Evolutionary conservation across 2,329 filamentous ascomycete genomes (phyloP), one percentile per base, ranked within the genome.

Genomic region (Penicillium oxalicum): DNA sequence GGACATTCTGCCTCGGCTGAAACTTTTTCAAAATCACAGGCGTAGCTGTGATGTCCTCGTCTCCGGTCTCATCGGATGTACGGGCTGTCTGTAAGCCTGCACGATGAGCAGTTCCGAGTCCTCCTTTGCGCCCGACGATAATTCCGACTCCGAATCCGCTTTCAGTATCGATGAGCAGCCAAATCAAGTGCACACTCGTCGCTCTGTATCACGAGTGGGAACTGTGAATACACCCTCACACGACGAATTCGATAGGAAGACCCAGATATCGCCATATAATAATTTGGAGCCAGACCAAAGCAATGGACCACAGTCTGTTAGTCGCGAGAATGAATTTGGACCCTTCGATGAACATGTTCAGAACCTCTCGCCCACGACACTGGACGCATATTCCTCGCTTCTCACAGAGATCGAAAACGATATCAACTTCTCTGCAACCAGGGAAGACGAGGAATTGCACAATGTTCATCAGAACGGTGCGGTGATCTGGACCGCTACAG

Each of bases 401-500:
- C 65, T 81, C 28, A 84, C 87, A 54, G 67, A 71, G 24, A 77
- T 81, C 27, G 81, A 85, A 45, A 64, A 74, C n/a, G 61, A 61
- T 27, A 25, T 56, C 12, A 29, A 18, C 9, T 33, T 40, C 4
- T 44, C 35, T 12, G 49, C n/a, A 46, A 49, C n/a, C 40, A 48
- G 44, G 18, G 52, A 51, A 18, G 44, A 38, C 28, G 48, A 54
- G 7, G 50, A 56, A n/a, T 47, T 57, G 2, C 76, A 48, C 41
- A 50, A 65, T 41, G 44, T 70, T 33, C 77, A 78, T 2, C 86
- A 89, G 59, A 70, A 90, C 44, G 90, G 89, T 24, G 74, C 81
- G 26, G 82, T 83, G 0, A 57, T 69, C 9, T 97, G 91, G 91
- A 83, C 79, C 0, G 52, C 77, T 0, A 58, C 71, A 1, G 91